Percentiles rank a stretch among this genome's conserved stretches.
phyloP scores from a whole-genome alignment of 1,284 basidiomycete species.

The Apiotrichum gracile region DNA sequence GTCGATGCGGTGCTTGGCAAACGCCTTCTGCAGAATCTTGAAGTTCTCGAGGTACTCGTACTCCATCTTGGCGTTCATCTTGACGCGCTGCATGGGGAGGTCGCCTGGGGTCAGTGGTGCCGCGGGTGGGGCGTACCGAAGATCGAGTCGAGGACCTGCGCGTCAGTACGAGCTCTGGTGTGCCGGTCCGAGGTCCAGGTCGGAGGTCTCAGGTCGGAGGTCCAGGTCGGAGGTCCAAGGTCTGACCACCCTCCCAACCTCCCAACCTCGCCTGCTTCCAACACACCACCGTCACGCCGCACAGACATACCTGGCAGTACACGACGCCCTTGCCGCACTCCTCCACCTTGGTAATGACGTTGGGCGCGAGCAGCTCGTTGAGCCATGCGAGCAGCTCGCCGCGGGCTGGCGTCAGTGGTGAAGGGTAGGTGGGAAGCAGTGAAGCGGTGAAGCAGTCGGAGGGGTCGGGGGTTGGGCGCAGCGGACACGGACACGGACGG shows the following conservation, averaged over 20 bases:
- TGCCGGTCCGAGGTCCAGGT: too few species aligned
- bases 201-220: too few species aligned
- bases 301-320: constrained; percentile 63
- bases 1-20: constrained; percentile 84
- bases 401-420: constrained; percentile 46
- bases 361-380: constrained; percentile 70
- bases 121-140: constrained; percentile 55
- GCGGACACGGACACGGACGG: too few species aligned
- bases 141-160: constrained; percentile 76
- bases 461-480: too few species aligned
- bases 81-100: constrained; percentile 78
- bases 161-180: not conserved
- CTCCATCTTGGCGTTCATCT: constrained; percentile 90
- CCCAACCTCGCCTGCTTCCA: not conserved
- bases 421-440: not conserved
- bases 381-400: constrained; percentile 89
- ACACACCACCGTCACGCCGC: not conserved
- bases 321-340: constrained; percentile 87
- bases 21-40: constrained; percentile 85
- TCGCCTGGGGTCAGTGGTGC: constrained; percentile 54
- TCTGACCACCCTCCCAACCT: not conserved
- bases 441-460: not conserved
- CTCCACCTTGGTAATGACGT: constrained; percentile 85
- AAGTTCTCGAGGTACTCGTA: constrained; percentile 94
- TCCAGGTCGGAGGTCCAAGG: too few species aligned